Percentiles rank a stretch among this genome's conserved stretches.
Conservation (phyloP, 768 basidiomycete genomes). For the Russula ochroleuca region DNA sequence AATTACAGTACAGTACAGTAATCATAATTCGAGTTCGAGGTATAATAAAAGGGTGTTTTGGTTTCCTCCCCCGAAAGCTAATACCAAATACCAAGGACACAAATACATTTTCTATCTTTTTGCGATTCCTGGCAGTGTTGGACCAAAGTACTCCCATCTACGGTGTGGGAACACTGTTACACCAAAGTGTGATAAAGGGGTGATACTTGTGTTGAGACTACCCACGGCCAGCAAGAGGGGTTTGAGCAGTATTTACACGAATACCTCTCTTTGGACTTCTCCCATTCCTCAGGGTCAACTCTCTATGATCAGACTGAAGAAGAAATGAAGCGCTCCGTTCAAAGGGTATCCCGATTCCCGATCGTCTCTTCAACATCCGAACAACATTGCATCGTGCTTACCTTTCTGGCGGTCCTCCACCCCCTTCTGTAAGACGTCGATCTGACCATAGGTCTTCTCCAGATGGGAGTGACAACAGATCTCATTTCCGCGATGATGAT, state of each 20-base stretch:
- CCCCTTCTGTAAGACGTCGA: neutral
- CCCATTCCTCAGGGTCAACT: neutral
- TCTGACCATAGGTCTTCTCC: neutral
- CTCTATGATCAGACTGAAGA: slow-evolving; percentile 17
- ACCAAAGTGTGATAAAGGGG: too few species aligned
- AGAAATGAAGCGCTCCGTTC: slow-evolving; percentile 16
- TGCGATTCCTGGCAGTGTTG: too few species aligned
- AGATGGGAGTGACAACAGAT: neutral
- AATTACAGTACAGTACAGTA: too few species aligned
- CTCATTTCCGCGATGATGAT: neutral
- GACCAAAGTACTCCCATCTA: too few species aligned
- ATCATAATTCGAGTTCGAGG: too few species aligned
- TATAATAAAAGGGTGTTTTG: too few species aligned
- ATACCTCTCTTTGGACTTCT: neutral
- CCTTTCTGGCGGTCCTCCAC: neutral
- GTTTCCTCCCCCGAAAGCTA: too few species aligned
- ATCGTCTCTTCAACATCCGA: slow-evolving; percentile 21
- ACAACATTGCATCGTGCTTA: slow-evolving; percentile 7
- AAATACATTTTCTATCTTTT: too few species aligned
- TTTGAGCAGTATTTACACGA: neutral
- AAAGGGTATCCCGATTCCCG: slow-evolving; percentile 15
- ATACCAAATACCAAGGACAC: too few species aligned
- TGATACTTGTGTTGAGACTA: too few species aligned
- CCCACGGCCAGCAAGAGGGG: neutral
- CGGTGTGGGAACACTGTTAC: too few species aligned